Conservation (phyloP, 805 yeast genomes). For the Saturnispora hagleri region DNA sequence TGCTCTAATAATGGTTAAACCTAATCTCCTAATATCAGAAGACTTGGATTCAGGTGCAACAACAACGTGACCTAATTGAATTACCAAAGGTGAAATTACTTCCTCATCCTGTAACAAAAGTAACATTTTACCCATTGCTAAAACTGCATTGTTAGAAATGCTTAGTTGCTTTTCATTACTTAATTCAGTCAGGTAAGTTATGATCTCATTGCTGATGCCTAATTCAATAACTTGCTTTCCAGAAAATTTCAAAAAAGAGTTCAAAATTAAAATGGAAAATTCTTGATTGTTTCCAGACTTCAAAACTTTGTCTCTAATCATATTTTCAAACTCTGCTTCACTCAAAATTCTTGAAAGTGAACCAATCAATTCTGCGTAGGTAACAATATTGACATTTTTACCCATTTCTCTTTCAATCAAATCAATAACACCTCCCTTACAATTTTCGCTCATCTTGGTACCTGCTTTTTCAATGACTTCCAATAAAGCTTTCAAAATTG, state of each 20-base stretch:
- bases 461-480: slow-evolving; percentile 82
- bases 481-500: slow-evolving; percentile 76
- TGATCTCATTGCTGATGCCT: slow-evolving; percentile 42
- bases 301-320: slow-evolving; percentile 52
- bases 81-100: slow-evolving; percentile 30
- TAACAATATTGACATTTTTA: slow-evolving; percentile 48
- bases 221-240: slow-evolving; percentile 52
- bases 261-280: slow-evolving; percentile 63
- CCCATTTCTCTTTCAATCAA: slow-evolving; percentile 64
- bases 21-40: slow-evolving; percentile 67
- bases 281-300: slow-evolving; percentile 38
- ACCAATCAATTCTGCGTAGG: slow-evolving; percentile 74
- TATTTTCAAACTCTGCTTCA: slow-evolving; percentile 50
- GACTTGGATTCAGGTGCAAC: slow-evolving; percentile 53
- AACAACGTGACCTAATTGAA: slow-evolving; percentile 41
- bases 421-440: slow-evolving; percentile 58
- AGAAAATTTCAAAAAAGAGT: slow-evolving; percentile 72
- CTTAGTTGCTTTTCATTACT: slow-evolving; percentile 36
- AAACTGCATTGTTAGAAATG: slow-evolving; percentile 64
- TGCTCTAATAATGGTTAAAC: slow-evolving; percentile 62
- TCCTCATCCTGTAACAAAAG: slow-evolving; percentile 36
- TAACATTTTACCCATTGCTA: slow-evolving; percentile 76
- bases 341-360: slow-evolving; percentile 62
- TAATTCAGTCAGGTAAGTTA: slow-evolving; percentile 38
- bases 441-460: slow-evolving; percentile 59